Evolutionary conservation across 306 rosid genomes (phyloP), one percentile per base, ranked within the genome.

Genomic region (Senna tora): DNA sequence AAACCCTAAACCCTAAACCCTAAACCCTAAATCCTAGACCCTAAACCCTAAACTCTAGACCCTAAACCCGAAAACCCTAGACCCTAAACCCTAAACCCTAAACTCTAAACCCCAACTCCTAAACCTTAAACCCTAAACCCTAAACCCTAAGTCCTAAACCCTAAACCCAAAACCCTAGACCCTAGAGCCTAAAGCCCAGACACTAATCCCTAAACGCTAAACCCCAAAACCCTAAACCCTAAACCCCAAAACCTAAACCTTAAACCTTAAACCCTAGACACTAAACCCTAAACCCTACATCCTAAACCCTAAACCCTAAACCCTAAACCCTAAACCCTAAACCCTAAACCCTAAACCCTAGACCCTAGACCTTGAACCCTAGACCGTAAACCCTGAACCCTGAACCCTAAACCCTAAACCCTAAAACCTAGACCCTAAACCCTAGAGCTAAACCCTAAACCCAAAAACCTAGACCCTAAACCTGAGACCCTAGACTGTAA

Each of bases 381-480:
- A n/a, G n/a, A n/a, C n/a, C n/a, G n/a, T n/a, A n/a, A n/a, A n/a
- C n/a, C n/a, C n/a, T n/a, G n/a, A n/a, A n/a, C n/a, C n/a, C n/a
- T n/a, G n/a, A n/a, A 60, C 70, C 77, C 61, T 47, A 73, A 73
- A 73, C 70, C 77, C 70, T 73, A 73, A 73, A 73, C 52, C 70
- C 70, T 60, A 73, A 73, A 73, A 69, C 69, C 67, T 38, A 71
- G 39, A 55, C 67, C 76, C 25, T 9, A 71, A 56, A 21, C 76
- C 76, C 16, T 5, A 71, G 57, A 19, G 67, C 67, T 43, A 25
- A 71, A 55, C 16, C 76, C 66, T 45, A 11, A 71, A 57, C 46
- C 55, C 76, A 16, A 38, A 71, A 55, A 60, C 55, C 78, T 36
- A 54, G 57, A 71, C n/a, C 67, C 76, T 39, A 71, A 71, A 42